A percentile compares a stretch with the other conserved stretches of the same genome.
phyloP scores from a whole-genome alignment of 2,329 filamentous ascomycete genomes.

The Pestalotiopsis sp. region DNA sequence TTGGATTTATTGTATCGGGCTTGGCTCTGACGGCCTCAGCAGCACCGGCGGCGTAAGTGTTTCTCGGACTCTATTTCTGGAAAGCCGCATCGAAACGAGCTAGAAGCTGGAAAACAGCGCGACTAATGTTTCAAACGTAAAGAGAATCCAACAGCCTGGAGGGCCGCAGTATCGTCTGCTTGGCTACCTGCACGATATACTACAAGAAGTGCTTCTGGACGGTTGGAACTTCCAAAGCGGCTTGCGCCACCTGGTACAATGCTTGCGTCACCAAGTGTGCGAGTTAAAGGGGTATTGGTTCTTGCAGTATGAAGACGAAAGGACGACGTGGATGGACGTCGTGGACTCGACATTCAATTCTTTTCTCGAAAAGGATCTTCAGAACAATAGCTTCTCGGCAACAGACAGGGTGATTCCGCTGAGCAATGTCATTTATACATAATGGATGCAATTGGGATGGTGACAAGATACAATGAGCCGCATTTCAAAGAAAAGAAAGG shows the following conservation, averaged over 20 bases:
- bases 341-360: no score
- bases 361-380: no score
- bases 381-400: no score
- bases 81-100: no score
- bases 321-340: no score
- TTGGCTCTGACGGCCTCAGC: neutral
- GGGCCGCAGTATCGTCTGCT: neutral
- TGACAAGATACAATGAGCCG: no score
- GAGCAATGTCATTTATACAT: no score
- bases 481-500: no score
- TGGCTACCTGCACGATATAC: neutral
- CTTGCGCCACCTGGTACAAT: neutral
- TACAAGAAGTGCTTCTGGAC: constrained; percentile 4
- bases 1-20: neutral
- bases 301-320: no score
- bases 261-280: neutral
- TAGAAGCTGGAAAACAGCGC: neutral
- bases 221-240: neutral
- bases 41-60: neutral
- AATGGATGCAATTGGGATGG: no score
- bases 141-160: neutral
- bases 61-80: neutral
- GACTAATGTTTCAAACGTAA: neutral
- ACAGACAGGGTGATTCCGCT: no score
- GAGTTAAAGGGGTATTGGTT: no score